A percentile compares a stretch with the other conserved stretches of the same genome.
phyloP scores from a whole-genome alignment of 2,329 filamentous ascomycete species.

The Dichotomopilus funicola region DNA sequence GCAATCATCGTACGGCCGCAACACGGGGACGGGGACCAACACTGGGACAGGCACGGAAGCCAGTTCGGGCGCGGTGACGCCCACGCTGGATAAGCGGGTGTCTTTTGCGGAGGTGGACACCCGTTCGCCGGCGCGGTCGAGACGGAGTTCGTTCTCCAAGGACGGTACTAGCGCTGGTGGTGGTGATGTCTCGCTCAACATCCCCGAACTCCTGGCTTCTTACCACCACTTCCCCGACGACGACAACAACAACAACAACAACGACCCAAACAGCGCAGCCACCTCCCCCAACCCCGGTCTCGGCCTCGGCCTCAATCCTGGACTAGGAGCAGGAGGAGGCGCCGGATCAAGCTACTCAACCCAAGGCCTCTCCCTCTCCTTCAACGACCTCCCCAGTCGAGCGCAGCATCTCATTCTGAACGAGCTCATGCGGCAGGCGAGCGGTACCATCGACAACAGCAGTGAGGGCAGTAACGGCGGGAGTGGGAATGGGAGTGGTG shows the following conservation, averaged over 20 bases:
- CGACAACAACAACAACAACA: conserved; percentile 23
- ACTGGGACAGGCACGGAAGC: conserved; percentile 35
- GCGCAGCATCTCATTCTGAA: conserved; percentile 84
- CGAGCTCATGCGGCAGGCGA: conserved; percentile 68
- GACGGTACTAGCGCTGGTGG: conserved; percentile 25
- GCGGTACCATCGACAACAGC: conserved; percentile 24
- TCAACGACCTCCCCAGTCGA: conserved; percentile 79
- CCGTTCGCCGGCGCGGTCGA: conserved; percentile 32
- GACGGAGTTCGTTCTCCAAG: conserved; percentile 38
- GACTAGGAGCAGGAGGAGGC: no score
- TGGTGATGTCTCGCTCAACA: conserved; percentile 36
- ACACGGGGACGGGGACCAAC: no score
- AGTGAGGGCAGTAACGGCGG: no score
- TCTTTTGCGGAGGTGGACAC: conserved; percentile 49
- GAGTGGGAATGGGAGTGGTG: no score
- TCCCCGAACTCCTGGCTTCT: conserved; percentile 39
- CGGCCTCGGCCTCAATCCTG: no score
- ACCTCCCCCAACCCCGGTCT: no score
- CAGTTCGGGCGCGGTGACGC: conserved; percentile 47
- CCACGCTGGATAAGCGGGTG: conserved; percentile 51
- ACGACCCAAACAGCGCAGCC: no score
- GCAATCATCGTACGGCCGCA: conserved; percentile 47
- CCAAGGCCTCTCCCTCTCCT: conserved; percentile 63
- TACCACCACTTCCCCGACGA: conserved; percentile 30
- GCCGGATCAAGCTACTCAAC: conserved; percentile 45